Base-by-base conservation (phyloP, 192 early-diverging fungal genomes). In the Entomortierella beljakovae region DNA sequence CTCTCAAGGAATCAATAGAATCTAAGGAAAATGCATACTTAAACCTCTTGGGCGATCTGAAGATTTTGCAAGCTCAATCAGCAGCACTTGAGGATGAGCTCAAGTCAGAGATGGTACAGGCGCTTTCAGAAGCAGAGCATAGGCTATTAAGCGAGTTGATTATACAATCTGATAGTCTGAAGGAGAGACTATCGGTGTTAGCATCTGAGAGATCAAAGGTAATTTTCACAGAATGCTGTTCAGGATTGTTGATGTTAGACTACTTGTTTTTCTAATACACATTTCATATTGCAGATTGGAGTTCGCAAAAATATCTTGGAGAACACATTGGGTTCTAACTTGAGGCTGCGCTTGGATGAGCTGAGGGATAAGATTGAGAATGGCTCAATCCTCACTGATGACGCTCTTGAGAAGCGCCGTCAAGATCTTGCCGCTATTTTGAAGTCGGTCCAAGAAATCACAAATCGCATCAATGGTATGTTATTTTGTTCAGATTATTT, bases 331-430 rank as follows among this genome's bases (percentile, higher is more conserved):
- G 79, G 87, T 0, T 84, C 88, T 20, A 93, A 94, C 32, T 80
- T 98, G 61, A 74, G 84, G 31, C 85, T 91, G 51, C 82, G 88
- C 35, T 75, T 89, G 22, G 88, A 94, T 34, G 94, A 92, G 46
- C 71, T 94, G 35, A 65, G 85, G n/a, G 72, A 72, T 56, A 88
- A 93, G 62, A 84, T 93, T 49, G 88, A 90, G 48, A 80, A 64
- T 22, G 62, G 84, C 38, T 70, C 82, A 0, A 63, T 57, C 5
- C 76, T 83, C 11, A 85, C 69, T 28, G 87, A 88, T 26, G 83
- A 83, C 28, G 84, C 70, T 58, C 83, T 72, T 31, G 46, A 85
- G 50, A 68, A 68, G 69, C 65, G 23, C n/a, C 79, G 46, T 29
- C 70, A 51, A 57, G 68, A 79, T 40, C 38, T 70, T 11, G 31